phyloP scores from a whole-genome alignment of 352 stramenopile genomes.

The Globisporangium radiosum region DNA sequence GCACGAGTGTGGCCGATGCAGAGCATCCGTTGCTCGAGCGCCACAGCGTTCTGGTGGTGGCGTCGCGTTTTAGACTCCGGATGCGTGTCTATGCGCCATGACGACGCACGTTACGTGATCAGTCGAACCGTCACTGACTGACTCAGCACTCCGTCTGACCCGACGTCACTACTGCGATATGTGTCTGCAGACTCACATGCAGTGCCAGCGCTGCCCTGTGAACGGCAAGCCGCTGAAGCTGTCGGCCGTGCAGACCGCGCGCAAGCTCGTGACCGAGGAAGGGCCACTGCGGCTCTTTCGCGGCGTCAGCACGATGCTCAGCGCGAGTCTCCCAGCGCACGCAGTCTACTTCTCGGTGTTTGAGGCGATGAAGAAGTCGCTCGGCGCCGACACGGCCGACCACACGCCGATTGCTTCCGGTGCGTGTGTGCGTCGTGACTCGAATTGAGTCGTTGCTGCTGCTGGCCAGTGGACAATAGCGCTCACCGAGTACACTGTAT shows the following conservation, averaged over 20 bases:
- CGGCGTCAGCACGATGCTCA: slow-evolving; percentile 95
- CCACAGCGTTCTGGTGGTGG: slow-evolving; percentile 8
- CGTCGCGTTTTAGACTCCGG: not conserved
- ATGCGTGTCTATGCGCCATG: slow-evolving; percentile 3
- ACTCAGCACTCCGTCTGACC: no score
- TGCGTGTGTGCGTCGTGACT: slow-evolving; percentile 2
- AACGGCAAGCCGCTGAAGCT: slow-evolving; percentile 55
- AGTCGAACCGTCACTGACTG: not conserved
- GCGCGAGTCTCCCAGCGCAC: slow-evolving; percentile 96
- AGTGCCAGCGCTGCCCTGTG: slow-evolving; percentile 82
- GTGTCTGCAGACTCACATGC: slow-evolving; percentile 92
- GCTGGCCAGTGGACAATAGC: no score
- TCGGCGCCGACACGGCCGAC: slow-evolving; percentile 64
- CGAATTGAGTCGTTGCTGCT: no score
- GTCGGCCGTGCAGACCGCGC: slow-evolving; percentile 54
- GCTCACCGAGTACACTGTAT: no score
- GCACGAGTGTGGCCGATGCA: no score
- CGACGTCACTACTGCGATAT: not conserved
- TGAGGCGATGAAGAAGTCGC: slow-evolving; percentile 80
- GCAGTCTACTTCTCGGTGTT: slow-evolving; percentile 93
- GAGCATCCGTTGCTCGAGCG: not conserved
- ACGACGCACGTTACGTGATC: not conserved
- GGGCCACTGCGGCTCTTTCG: slow-evolving; percentile 89
- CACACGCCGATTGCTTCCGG: slow-evolving; percentile 69
- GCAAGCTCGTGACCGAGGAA: slow-evolving; percentile 59